Evolutionary conservation across 106 monocot species (phyloP).

Genomic region (Acanthochlamys bracteata): DNA sequence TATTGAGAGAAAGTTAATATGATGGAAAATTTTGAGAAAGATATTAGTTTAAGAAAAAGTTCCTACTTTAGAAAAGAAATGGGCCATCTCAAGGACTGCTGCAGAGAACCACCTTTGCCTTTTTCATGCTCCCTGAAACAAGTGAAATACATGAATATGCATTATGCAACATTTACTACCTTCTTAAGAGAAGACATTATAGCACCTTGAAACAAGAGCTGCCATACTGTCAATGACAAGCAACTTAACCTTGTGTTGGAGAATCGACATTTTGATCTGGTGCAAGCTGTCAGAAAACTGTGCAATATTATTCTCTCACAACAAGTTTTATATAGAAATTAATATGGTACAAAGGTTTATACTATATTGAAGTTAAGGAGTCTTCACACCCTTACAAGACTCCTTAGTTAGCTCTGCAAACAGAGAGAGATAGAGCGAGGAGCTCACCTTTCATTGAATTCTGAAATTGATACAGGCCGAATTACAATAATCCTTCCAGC

Average conservation of each 20-base stretch:
- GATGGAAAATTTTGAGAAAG: background rate
- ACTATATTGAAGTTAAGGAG: too few relatives aligned
- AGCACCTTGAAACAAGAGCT: conserved; percentile 57
- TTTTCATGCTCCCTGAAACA: conserved; percentile 61
- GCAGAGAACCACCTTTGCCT: conserved; percentile 14
- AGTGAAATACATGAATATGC: background rate
- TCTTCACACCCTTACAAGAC: too few relatives aligned
- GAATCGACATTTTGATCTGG: conserved; percentile 59
- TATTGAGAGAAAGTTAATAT: too few relatives aligned
- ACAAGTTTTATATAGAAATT: too few relatives aligned
- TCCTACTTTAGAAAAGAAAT: conserved; percentile 89
- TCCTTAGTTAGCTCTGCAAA: too few relatives aligned
- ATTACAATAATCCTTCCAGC: conserved; percentile 83
- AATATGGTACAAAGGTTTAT: too few relatives aligned
- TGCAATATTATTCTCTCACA: too few relatives aligned
- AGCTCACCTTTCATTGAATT: conserved; percentile 70
- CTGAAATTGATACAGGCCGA: conserved; percentile 58
- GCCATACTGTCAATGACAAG: conserved; percentile 93
- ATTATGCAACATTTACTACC: too few relatives aligned
- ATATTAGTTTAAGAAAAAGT: background rate
- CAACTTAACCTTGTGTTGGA: conserved; percentile 80
- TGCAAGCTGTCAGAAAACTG: conserved; percentile 51
- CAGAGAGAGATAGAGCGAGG: too few relatives aligned
- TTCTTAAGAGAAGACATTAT: background rate
- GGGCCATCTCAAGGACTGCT: conserved; percentile 35